These are phyloP conservation scores for Vinca minor DNA, from an alignment of 257 asterid species.

Conservation along the genomic window DNA sequence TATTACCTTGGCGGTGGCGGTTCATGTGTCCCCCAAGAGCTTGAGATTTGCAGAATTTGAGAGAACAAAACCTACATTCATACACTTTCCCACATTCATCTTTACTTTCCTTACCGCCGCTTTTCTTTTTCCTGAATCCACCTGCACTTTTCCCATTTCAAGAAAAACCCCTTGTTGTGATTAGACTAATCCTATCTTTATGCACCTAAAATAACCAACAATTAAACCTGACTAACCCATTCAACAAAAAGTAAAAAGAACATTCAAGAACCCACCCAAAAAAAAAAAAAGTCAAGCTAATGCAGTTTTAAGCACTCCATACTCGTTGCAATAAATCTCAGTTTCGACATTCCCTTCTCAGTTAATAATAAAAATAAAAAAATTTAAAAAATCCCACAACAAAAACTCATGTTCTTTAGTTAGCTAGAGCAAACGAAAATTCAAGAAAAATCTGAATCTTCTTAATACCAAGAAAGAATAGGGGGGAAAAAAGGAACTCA, in stretches of 20 bases:
- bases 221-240: too few species aligned
- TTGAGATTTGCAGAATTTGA: constrained; percentile 97
- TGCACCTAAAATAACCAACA: too few species aligned
- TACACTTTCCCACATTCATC: constrained; percentile 68
- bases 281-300: not conserved
- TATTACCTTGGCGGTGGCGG: constrained; percentile 94
- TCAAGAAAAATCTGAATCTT: not conserved
- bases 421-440: not conserved
- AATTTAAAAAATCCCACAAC: too few species aligned
- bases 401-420: not conserved
- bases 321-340: too few species aligned
- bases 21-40: constrained; percentile 99
- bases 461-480: too few species aligned
- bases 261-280: not conserved
- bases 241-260: not conserved
- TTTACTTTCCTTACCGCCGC: constrained; percentile 55
- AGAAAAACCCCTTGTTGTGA: constrained; percentile 51
- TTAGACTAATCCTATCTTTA: constrained; percentile 38
- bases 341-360: too few species aligned
- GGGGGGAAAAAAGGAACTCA: too few species aligned
- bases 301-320: too few species aligned
- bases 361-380: too few species aligned
- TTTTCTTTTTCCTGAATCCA: constrained; percentile 69
- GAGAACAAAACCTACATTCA: constrained; percentile 98
- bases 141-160: constrained; percentile 32